Evolutionary conservation across 2,329 filamentous ascomycete genomes (phyloP), one percentile per base, ranked within the genome.

Genomic region (Claviceps sp.): DNA sequence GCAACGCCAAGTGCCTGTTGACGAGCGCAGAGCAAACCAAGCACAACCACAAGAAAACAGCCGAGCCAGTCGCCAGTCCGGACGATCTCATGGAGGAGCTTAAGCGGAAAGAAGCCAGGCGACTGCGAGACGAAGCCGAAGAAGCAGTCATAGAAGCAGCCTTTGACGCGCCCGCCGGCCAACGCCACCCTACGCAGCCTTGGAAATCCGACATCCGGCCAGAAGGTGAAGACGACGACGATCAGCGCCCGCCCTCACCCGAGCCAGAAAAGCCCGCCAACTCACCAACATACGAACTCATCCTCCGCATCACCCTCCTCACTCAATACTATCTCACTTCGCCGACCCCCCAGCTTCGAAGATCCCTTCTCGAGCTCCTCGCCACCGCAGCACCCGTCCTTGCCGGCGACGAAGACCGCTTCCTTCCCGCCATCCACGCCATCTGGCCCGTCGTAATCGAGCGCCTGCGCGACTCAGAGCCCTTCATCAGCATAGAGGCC

Each of bases 301-400:
- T 97, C 3, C 76, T 88, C 37, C 84, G 83, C 52, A 93, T 98
- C 52, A 81, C 89, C 23, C 79, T 79, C 47, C 80, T 95, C 1
- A 91, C 89, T 5, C 90, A 95, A 61, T 84, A 95, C 63, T 93
- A 96, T 66, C 78, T 98, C 11, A 89, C 91, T 5, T 90, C 88
- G 0, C 83, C 87, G 0, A 90, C 88, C 0, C 82, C 90, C 0
- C 78, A 80, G 11, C 76, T 98, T 8, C 83, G 91, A 42, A 81
- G 81, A 34, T 87, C 85, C 0, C 76, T 98, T 3, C 78, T 98
- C 9, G 78, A 80, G 16, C 79, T 97, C 5, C 77, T 97, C 13
- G 71, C 77, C 26, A 88, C 82, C 0, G 83, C 88, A 3, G 78
- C 85, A 4, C 79, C 83, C 1, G 76, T 86, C 1, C 77, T 98